phyloP scores from a whole-genome alignment of 805 yeast genomes.

The Nakazawaea peltata region DNA sequence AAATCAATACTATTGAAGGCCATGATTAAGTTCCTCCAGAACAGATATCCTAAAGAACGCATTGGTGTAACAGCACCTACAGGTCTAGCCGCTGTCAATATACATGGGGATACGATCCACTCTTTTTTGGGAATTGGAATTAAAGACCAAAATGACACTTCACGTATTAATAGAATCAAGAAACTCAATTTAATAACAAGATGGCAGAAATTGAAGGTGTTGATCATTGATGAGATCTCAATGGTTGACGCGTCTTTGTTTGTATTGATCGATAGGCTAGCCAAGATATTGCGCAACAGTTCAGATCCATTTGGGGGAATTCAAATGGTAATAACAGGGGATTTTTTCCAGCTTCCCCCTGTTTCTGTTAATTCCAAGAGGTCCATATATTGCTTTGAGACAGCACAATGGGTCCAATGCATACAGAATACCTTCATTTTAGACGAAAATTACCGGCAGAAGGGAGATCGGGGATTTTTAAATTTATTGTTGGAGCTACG shows the following conservation, averaged over 20 bases:
- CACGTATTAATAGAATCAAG: slow-evolving; percentile 32
- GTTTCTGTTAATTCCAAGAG: slow-evolving; percentile 35
- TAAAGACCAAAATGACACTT: slow-evolving; percentile 38
- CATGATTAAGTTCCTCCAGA: slow-evolving; percentile 45
- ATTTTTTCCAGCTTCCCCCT: slow-evolving; percentile 93
- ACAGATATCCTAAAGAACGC: slow-evolving; percentile 31
- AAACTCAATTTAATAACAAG: slow-evolving; percentile 23
- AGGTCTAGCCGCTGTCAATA: slow-evolving; percentile 89
- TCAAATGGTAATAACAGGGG: slow-evolving; percentile 87
- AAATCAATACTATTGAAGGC: slow-evolving; percentile 62
- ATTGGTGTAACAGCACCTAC: slow-evolving; percentile 94
- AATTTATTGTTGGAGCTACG: slow-evolving; percentile 76
- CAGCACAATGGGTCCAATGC: slow-evolving; percentile 56
- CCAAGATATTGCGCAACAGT: slow-evolving; percentile 39
- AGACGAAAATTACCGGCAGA: slow-evolving; percentile 79
- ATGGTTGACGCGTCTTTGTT: slow-evolving; percentile 82
- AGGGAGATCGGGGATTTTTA: slow-evolving; percentile 64
- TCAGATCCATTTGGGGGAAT: slow-evolving; percentile 84
- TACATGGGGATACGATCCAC: slow-evolving; percentile 86
- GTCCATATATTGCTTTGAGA: slow-evolving; percentile 50
- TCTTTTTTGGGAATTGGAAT: slow-evolving; percentile 81
- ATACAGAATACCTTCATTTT: slow-evolving; percentile 61
- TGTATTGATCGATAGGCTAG: slow-evolving; percentile 66
- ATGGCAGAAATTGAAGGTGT: slow-evolving; percentile 64
- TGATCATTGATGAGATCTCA: slow-evolving; percentile 88